phyloP scores from a whole-genome alignment of 805 yeast genomes.

The Myxozyma nipponensis region DNA sequence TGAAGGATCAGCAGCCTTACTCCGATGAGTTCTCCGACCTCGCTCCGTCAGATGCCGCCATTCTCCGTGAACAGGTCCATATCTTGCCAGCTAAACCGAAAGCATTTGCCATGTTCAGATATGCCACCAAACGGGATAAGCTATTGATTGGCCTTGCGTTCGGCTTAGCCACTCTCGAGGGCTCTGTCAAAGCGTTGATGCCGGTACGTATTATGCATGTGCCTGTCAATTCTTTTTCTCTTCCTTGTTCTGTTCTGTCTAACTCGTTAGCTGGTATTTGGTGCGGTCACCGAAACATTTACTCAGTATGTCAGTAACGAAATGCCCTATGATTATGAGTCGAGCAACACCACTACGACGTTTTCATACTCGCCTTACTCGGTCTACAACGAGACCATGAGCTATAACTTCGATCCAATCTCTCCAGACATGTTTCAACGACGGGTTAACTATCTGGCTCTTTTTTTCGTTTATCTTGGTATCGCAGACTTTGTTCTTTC shows the following conservation, averaged over 20 bases:
- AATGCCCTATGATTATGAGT: constrained; percentile 2
- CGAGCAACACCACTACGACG: background rate
- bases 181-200: constrained; percentile 39
- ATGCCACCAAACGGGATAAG: constrained; percentile 36
- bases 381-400: background rate
- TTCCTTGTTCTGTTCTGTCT: constrained; percentile 31
- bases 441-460: constrained; percentile 37
- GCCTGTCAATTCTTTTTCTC: no score
- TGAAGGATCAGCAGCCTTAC: background rate
- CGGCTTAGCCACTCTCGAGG: constrained; percentile 36
- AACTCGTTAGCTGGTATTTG: constrained; percentile 39
- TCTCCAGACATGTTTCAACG: constrained; percentile 35
- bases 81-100: constrained; percentile 21
- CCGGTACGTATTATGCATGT: constrained; percentile 10
- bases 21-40: constrained; percentile 29
- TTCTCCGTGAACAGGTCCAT: constrained; percentile 37
- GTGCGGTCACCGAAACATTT: constrained; percentile 40
- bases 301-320: constrained; percentile 30
- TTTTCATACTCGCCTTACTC: background rate
- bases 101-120: constrained; percentile 36
- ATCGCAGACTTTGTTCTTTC: constrained; percentile 34
- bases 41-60: constrained; percentile 35
- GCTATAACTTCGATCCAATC: constrained; percentile 17
- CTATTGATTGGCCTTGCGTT: constrained; percentile 33
- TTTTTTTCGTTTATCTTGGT: constrained; percentile 43